Base-by-base conservation (phyloP, 2,329 filamentous ascomycete genomes). In the Colletotrichum cordylinicola region DNA sequence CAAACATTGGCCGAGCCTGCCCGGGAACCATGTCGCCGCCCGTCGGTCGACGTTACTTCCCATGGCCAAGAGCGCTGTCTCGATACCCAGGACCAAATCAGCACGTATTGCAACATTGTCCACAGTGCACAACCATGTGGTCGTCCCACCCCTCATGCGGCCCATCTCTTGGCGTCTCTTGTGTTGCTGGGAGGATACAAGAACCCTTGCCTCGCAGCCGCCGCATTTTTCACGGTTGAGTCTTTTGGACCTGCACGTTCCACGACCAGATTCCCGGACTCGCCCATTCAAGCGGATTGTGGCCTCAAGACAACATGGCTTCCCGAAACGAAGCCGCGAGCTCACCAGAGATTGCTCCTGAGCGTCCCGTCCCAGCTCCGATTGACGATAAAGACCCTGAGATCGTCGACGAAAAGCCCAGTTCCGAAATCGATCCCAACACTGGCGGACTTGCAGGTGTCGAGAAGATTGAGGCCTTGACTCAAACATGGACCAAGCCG, bases 401-500 rank as follows among this genome's bases (percentile, higher is more conserved):
- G 9, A 21, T 72, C 16, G 35, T 72, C 21, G 67, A 74, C 58
- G 66, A 74, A 18, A 74, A 74, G 58, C 66, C 67, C 21, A 24
- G 12, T 31, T 55, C 67, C 16, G 58, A 74, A 16, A 21, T 70
- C 31, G 65, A 74, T 43, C 58, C 70, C n/a, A 72, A 72, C 27
- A 72, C 62, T 16, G 70, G 70, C 10, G 70, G 70, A 16, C 64
- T 72, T 29, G 70, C 65, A 24, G 86, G 86, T 76, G 84, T 87
- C n/a, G 80, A 82, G 71, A 79, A 79, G 16, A 84, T 85, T 52
- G 82, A 85, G 71, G 86, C 85, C 6, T 79, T 86, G 70, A 87
- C 86, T 8, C 79, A 80, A 7, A 80, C 85, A 43, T 87, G 85
- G 85, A 82, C 80, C 56, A 82, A 79, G 60, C 82, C 81, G 77